Conservation (phyloP, 805 yeast species). For the Zygosaccharomyces pseudorouxii region DNA sequence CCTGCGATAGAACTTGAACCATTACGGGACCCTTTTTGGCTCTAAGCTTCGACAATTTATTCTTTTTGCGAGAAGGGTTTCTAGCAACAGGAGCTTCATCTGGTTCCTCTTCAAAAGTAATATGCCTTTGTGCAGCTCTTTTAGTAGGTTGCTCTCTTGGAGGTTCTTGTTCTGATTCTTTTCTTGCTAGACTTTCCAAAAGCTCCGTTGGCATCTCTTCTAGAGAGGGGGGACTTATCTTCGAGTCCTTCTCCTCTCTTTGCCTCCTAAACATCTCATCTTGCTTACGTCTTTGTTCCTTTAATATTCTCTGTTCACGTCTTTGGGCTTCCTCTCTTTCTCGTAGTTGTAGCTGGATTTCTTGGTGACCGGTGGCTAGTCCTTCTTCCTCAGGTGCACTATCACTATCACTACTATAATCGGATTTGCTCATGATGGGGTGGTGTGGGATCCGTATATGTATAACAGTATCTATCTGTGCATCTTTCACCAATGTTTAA, state of each 20-base stretch:
- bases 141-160: conserved; percentile 16
- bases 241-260: conserved; percentile 24
- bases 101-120: conserved; percentile 33
- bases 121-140: conserved; percentile 31
- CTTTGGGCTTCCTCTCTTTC: conserved; percentile 26
- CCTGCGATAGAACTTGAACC: conserved; percentile 33
- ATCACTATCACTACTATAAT: conserved; percentile 22
- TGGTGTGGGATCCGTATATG: too few species aligned
- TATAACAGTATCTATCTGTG: background rate
- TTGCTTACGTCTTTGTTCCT: conserved; percentile 35
- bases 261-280: conserved; percentile 31
- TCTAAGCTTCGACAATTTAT: conserved; percentile 33
- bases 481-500: background rate
- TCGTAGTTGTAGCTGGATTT: conserved; percentile 25
- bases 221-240: conserved; percentile 25
- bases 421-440: conserved; percentile 6
- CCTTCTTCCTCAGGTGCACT: conserved; percentile 50
- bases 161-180: background rate
- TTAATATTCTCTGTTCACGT: conserved; percentile 26
- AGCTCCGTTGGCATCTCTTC: conserved; percentile 41
- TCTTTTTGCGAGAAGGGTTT: conserved; percentile 27
- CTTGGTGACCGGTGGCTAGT: conserved; percentile 25
- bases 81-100: conserved; percentile 16
- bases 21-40: conserved; percentile 41
- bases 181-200: conserved; percentile 30